Evolutionary conservation across 176 grass and related monocot species (phyloP).

Genomic region (Musa beccarii): DNA sequence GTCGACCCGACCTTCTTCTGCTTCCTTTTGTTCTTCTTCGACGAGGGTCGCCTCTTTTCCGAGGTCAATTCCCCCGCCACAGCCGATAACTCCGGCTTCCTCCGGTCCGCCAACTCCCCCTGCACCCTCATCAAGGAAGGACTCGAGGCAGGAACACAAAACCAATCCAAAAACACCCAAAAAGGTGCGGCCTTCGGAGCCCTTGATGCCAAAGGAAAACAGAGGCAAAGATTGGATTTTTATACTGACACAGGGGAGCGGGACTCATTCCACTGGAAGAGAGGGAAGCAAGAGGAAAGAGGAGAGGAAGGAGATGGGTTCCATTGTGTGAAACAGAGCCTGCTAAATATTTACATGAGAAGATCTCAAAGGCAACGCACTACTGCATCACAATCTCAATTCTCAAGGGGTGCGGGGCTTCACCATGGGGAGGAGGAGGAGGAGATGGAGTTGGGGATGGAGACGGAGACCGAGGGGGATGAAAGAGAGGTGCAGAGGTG

Average conservation of each 20-base stretch:
- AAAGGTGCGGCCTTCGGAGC: neutral
- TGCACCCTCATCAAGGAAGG: conserved; percentile 18
- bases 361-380: neutral
- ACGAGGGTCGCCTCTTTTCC: conserved; percentile 1
- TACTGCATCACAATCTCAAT: neutral
- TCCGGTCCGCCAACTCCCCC: conserved; percentile 6
- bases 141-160: conserved; percentile 4
- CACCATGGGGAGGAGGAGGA: neutral
- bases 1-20: conserved; percentile 12
- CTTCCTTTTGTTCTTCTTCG: conserved; percentile 26
- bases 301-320: neutral
- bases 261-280: neutral
- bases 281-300: neutral
- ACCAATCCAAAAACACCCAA: too few species aligned
- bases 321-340: neutral
- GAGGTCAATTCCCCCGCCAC: neutral
- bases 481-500: too few species aligned
- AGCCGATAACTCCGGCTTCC: neutral
- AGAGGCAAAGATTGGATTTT: conserved; percentile 5
- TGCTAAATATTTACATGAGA: neutral
- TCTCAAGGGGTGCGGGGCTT: neutral
- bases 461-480: neutral
- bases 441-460: neutral
- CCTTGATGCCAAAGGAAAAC: neutral
- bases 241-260: neutral